A percentile compares a stretch with the other conserved stretches of the same genome.
These are phyloP conservation scores for Plenodomus tracheiphilus DNA, from an alignment of 2,329 filamentous ascomycete genomes.

Conservation along the genomic window DNA sequence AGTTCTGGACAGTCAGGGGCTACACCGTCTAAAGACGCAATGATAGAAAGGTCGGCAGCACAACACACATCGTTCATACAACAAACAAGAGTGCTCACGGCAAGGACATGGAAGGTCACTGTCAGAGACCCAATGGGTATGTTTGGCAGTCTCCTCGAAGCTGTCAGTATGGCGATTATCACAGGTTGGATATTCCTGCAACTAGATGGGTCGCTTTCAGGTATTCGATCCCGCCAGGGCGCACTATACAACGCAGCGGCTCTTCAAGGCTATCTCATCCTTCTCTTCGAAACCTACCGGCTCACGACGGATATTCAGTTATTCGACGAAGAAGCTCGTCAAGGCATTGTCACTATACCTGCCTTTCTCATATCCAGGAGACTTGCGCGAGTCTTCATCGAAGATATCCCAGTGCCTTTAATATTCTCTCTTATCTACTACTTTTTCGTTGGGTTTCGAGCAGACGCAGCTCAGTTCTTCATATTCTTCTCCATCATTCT, in stretches of 20 bases:
- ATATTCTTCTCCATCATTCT: conserved; percentile 71
- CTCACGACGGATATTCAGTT: conserved; percentile 73
- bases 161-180: conserved; percentile 70
- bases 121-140: conserved; percentile 78
- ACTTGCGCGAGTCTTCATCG: conserved; percentile 68
- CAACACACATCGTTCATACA: conserved; percentile 62
- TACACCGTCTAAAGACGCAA: neutral
- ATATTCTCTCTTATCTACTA: conserved; percentile 73
- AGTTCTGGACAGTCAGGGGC: no score
- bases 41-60: conserved; percentile 5
- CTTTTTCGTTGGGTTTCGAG: conserved; percentile 76
- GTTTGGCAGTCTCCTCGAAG: conserved; percentile 69
- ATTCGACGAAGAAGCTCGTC: conserved; percentile 75
- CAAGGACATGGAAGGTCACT: conserved; percentile 70
- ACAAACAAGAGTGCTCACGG: conserved; percentile 68
- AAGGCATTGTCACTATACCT: conserved; percentile 70
- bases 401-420: conserved; percentile 73
- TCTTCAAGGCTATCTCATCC: conserved; percentile 74
- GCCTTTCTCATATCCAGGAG: conserved; percentile 72
- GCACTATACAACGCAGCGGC: conserved; percentile 72
- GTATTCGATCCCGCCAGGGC: conserved; percentile 73
- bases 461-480: conserved; percentile 67
- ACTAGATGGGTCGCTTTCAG: conserved; percentile 66
- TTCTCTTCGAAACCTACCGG: conserved; percentile 76
- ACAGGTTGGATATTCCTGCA: conserved; percentile 74